These are phyloP conservation scores for Salix purpurea DNA, from an alignment of 345 rosid genomes.

Conservation along the genomic window DNA sequence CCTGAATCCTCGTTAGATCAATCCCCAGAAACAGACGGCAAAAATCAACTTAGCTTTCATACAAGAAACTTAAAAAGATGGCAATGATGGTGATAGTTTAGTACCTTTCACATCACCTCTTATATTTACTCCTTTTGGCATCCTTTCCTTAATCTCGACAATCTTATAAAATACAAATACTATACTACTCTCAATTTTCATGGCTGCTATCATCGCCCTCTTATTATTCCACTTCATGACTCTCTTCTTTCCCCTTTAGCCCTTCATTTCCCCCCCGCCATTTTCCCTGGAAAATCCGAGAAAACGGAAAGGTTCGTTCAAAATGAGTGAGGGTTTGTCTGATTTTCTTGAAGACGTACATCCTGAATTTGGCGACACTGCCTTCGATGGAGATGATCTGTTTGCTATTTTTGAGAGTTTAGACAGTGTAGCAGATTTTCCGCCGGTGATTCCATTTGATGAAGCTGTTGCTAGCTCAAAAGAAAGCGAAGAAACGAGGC, in stretches of 20 bases:
- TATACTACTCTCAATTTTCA: neutral
- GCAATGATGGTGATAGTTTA: conserved; percentile 61
- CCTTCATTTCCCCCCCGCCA: conserved; percentile 3
- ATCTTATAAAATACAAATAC: neutral
- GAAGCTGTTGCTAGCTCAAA: conserved; percentile 17
- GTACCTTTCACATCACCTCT: conserved; percentile 41
- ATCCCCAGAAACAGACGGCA: conserved; percentile 8
- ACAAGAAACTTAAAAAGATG: neutral
- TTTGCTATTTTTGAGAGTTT: conserved; percentile 74
- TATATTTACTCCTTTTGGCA: conserved; percentile 40
- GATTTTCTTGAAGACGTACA: conserved; percentile 50
- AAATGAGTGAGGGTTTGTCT: conserved; percentile 44
- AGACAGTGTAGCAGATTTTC: conserved; percentile 53
- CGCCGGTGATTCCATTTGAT: conserved; percentile 38
- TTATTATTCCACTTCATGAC: neutral
- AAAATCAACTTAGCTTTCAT: neutral
- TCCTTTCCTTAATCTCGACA: conserved; percentile 27
- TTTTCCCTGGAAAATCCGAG: conserved; percentile 6
- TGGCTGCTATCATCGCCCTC: neutral
- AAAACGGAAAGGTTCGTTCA: neutral
- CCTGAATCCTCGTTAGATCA: conserved; percentile 5
- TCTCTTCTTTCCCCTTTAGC: conserved; percentile 6
- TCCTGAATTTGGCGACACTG: conserved; percentile 43
- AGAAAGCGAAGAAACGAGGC: conserved; percentile 13
- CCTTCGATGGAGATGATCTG: conserved; percentile 61